A percentile compares a stretch with the other conserved stretches of the same genome.
Conservation (phyloP, 2,329 filamentous ascomycete genomes). For the Gliomastix tumulicola region DNA sequence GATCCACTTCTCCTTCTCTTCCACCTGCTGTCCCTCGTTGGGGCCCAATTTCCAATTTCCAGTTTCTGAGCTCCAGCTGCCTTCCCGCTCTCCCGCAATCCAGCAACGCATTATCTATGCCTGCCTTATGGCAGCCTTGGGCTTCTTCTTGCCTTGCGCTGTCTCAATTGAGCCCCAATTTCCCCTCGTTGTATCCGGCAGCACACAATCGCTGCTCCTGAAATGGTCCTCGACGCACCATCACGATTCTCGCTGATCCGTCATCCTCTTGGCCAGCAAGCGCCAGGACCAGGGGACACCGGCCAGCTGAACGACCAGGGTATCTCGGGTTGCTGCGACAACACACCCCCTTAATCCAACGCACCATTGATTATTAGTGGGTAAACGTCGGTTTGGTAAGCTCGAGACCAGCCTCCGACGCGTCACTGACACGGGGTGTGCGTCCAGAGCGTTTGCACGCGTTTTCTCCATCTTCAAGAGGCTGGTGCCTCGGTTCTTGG, state of each 20-base stretch:
- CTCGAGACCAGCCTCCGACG: too few species aligned
- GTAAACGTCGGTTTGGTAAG: too few species aligned
- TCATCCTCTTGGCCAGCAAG: background rate
- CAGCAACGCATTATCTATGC: background rate
- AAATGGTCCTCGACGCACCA: too few species aligned
- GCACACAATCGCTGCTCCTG: too few species aligned
- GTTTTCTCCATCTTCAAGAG: conserved; percentile 1
- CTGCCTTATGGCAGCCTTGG: background rate
- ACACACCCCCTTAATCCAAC: background rate
- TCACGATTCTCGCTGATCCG: background rate
- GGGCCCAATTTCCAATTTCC: too few species aligned
- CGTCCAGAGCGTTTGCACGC: background rate
- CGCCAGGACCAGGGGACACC: too few species aligned
- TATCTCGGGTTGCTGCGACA: conserved; percentile 1
- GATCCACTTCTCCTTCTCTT: background rate
- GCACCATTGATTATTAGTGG: too few species aligned
- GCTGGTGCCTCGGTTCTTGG: too few species aligned
- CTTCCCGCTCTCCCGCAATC: too few species aligned
- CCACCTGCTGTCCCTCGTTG: background rate
- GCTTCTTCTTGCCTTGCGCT: background rate
- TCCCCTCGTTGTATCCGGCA: too few species aligned
- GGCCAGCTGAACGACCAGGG: too few species aligned
- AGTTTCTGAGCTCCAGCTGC: background rate
- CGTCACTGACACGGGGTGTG: conserved; percentile 4
- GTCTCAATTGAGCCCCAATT: too few species aligned